Conservation (phyloP, 345 rosid species). For the Erysimum cheiranthoides region DNA sequence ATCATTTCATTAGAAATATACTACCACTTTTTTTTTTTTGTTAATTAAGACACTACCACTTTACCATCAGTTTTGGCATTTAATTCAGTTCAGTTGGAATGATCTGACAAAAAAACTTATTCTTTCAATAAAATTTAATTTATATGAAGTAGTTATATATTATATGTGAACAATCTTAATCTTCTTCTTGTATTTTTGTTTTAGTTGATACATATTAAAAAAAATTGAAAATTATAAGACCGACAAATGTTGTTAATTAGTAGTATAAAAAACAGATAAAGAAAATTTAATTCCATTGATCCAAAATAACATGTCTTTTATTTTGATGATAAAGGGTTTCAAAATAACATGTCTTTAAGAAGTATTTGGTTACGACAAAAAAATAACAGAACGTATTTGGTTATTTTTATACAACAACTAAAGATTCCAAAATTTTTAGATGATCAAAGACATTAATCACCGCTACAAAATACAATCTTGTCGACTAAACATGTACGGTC, state of each 20-base stretch:
- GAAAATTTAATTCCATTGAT: too few relatives aligned
- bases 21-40: too few relatives aligned
- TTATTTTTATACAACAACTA: neutral
- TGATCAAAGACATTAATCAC: slow-evolving; percentile 5
- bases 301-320: too few relatives aligned
- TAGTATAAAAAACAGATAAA: too few relatives aligned
- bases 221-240: too few relatives aligned
- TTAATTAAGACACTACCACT: neutral
- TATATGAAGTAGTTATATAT: neutral
- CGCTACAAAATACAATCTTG: slow-evolving; percentile 8
- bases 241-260: too few relatives aligned
- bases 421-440: neutral
- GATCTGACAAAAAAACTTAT: neutral
- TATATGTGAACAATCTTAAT: neutral
- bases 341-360: too few relatives aligned
- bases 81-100: neutral
- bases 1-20: neutral
- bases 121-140: neutral
- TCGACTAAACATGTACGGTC: slow-evolving; percentile 4
- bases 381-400: neutral
- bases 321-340: too few relatives aligned
- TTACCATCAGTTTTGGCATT: neutral
- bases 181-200: too few relatives aligned
- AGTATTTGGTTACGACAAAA: too few relatives aligned
- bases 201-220: neutral